phyloP scores from a whole-genome alignment of 2,329 filamentous ascomycete species.

The Fusarium begoniae region DNA sequence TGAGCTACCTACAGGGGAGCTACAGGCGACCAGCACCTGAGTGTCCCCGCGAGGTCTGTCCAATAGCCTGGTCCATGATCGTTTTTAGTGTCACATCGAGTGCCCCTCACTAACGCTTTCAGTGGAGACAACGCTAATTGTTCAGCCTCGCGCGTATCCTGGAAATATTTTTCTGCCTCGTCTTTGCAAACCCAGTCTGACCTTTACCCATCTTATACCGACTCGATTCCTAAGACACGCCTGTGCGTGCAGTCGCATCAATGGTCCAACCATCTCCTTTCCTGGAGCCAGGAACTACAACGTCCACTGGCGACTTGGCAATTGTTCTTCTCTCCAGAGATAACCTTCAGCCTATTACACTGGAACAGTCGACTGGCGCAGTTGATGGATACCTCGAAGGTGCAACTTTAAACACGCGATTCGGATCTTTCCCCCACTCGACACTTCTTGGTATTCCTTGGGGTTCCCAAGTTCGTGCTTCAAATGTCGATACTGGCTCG shows the following conservation, averaged over 20 bases:
- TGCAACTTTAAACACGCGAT: slow-evolving; percentile 88
- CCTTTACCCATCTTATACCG: not conserved
- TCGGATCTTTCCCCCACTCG: slow-evolving; percentile 87
- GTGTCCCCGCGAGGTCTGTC: slow-evolving; percentile 7
- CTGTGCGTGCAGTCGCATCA: slow-evolving; percentile 13
- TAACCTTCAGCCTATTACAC: slow-evolving; percentile 78
- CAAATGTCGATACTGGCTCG: slow-evolving; percentile 90
- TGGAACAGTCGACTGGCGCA: slow-evolving; percentile 68
- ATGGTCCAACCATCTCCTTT: slow-evolving; percentile 75
- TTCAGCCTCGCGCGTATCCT: slow-evolving; percentile 31
- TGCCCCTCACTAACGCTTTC: slow-evolving; percentile 35
- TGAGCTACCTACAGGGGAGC: slow-evolving; percentile 26
- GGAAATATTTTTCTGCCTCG: slow-evolving; percentile 36
- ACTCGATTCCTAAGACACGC: not conserved
- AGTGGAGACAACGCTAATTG: slow-evolving; percentile 24
- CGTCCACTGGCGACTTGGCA: slow-evolving; percentile 74
- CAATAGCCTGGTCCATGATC: slow-evolving; percentile 26
- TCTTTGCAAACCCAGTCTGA: slow-evolving; percentile 3
- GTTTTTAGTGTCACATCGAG: slow-evolving; percentile 7
- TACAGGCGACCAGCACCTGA: not conserved
- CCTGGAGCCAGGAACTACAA: slow-evolving; percentile 71
- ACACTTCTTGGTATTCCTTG: slow-evolving; percentile 82
- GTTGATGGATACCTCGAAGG: slow-evolving; percentile 79
- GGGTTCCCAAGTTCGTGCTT: slow-evolving; percentile 92
- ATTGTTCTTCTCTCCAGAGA: slow-evolving; percentile 91